These are phyloP conservation scores for Pseudogymnoascus sp. DNA, from an alignment of 2,329 filamentous ascomycete species.

Conservation along the genomic window DNA sequence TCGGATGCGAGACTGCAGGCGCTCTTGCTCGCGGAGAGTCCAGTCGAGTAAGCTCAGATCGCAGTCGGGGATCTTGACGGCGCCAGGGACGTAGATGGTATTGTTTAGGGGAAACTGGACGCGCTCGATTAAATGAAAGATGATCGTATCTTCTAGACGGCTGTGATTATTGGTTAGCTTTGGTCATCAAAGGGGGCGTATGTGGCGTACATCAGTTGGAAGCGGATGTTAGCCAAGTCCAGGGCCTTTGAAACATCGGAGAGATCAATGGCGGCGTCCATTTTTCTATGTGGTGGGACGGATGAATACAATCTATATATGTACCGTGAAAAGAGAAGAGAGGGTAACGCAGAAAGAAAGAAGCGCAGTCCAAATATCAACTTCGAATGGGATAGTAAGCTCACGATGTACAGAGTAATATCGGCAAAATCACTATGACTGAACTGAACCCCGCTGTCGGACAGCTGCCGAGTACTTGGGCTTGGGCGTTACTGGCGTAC, in stretches of 20 bases:
- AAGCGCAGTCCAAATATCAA: not conserved
- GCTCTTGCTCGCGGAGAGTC: conserved; percentile 84
- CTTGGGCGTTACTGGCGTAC: not conserved
- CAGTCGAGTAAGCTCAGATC: conserved; percentile 84
- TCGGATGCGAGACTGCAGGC: conserved; percentile 82
- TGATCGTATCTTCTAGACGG: conserved; percentile 94
- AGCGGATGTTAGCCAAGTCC: conserved; percentile 85
- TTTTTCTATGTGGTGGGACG: conserved; percentile 32
- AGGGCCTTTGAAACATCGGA: conserved; percentile 77
- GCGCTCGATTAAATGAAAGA: conserved; percentile 91
- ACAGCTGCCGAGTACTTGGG: not conserved
- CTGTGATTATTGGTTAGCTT: conserved; percentile 37
- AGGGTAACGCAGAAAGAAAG: not conserved
- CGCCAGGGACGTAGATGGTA: conserved; percentile 75
- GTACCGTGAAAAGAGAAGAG: not conserved
- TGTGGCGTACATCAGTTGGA: conserved; percentile 71
- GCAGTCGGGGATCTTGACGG: conserved; percentile 66
- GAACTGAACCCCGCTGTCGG: not conserved
- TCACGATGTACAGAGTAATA: not conserved
- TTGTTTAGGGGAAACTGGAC: conserved; percentile 94
- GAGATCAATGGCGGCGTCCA: conserved; percentile 88
- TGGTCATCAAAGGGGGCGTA: not conserved
- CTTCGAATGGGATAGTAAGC: not conserved
- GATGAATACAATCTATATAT: conserved; percentile 3
- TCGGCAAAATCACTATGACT: not conserved